Evolutionary conservation across 2,329 filamentous ascomycete species (phyloP).

Genomic region (Mariannaea sp.): DNA sequence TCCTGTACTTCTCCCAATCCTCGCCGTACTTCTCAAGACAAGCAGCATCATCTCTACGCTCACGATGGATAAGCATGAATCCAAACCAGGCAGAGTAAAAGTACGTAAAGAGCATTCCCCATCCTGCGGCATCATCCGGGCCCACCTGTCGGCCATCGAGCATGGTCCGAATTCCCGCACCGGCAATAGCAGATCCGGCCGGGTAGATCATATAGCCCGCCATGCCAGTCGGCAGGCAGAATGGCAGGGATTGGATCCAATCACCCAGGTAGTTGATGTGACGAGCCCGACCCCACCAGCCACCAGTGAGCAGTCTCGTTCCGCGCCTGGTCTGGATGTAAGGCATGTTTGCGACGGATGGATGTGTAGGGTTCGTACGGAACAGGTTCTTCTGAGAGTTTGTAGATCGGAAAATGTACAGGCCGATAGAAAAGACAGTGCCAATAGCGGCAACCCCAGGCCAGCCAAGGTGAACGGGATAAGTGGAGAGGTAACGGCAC

Average conservation of each 20-base stretch:
- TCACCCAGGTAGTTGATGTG: slow-evolving; percentile 96
- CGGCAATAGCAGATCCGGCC: slow-evolving; percentile 46
- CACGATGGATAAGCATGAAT: slow-evolving; percentile 79
- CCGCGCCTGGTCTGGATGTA: slow-evolving; percentile 84
- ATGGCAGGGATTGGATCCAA: slow-evolving; percentile 88
- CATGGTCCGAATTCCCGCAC: slow-evolving; percentile 57
- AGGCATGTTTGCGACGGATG: slow-evolving; percentile 73
- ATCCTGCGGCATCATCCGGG: slow-evolving; percentile 74
- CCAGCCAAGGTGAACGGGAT: slow-evolving; percentile 75
- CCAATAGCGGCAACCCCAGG: slow-evolving; percentile 66
- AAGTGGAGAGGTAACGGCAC: slow-evolving; percentile 78
- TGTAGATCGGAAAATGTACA: slow-evolving; percentile 83
- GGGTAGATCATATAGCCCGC: slow-evolving; percentile 75
- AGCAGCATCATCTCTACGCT: slow-evolving; percentile 83
- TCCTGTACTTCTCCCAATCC: slow-evolving; percentile 86
- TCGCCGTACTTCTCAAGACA: slow-evolving; percentile 85
- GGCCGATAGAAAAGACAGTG: slow-evolving; percentile 68
- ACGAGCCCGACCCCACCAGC: slow-evolving; percentile 88
- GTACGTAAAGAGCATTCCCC: slow-evolving; percentile 86
- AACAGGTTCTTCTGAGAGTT: slow-evolving; percentile 96
- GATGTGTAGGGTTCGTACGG: slow-evolving; percentile 80
- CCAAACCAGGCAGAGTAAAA: slow-evolving; percentile 92
- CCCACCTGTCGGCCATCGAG: slow-evolving; percentile 65
- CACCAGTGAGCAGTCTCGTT: slow-evolving; percentile 76
- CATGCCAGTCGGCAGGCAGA: slow-evolving; percentile 80